A percentile compares a stretch with the other conserved stretches of the same genome.
These are phyloP conservation scores for Fusarium gaditjirri DNA, from an alignment of 2,329 filamentous ascomycete genomes.

Conservation along the genomic window DNA sequence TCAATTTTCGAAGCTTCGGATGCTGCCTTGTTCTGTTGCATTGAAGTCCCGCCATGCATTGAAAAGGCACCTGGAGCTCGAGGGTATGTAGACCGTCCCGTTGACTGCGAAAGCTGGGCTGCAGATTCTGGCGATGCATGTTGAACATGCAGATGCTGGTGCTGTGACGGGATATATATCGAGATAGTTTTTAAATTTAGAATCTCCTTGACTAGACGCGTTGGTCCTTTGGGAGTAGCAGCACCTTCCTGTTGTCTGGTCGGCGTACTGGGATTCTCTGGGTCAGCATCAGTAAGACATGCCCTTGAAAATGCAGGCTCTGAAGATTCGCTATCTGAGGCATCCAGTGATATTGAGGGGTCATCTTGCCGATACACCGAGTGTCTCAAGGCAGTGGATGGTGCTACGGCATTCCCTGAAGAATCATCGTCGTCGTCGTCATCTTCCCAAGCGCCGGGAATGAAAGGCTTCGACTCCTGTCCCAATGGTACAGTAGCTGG, in stretches of 20 bases:
- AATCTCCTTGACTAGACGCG: slow-evolving; percentile 66
- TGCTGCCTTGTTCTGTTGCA: slow-evolving; percentile 6
- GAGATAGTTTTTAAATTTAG: slow-evolving; percentile 62
- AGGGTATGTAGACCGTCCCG: slow-evolving; percentile 56
- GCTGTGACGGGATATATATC: slow-evolving; percentile 63
- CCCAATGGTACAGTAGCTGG: neutral
- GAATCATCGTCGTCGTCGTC: slow-evolving; percentile 47
- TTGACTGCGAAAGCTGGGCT: slow-evolving; percentile 44
- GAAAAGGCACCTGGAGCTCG: slow-evolving; percentile 73
- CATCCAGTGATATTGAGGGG: slow-evolving; percentile 6
- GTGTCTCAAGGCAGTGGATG: slow-evolving; percentile 5
- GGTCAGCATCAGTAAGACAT: slow-evolving; percentile 32
- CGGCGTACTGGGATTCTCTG: slow-evolving; percentile 16
- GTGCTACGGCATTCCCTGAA: slow-evolving; percentile 12
- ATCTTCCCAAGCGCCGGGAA: slow-evolving; percentile 67
- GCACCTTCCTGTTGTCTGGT: slow-evolving; percentile 52
- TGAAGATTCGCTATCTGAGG: slow-evolving; percentile 42
- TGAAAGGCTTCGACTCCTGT: slow-evolving; percentile 41
- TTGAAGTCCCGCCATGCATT: slow-evolving; percentile 48
- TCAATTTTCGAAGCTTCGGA: slow-evolving; percentile 18
- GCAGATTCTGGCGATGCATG: slow-evolving; percentile 44
- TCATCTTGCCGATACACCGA: slow-evolving; percentile 16
- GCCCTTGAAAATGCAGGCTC: slow-evolving; percentile 46
- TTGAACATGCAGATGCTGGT: slow-evolving; percentile 56
- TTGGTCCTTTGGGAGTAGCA: slow-evolving; percentile 63